Percentiles rank a stretch among this genome's conserved stretches.
These are phyloP conservation scores for Atalantia buxifolia DNA, from an alignment of 345 rosid species.

Conservation along the genomic window DNA sequence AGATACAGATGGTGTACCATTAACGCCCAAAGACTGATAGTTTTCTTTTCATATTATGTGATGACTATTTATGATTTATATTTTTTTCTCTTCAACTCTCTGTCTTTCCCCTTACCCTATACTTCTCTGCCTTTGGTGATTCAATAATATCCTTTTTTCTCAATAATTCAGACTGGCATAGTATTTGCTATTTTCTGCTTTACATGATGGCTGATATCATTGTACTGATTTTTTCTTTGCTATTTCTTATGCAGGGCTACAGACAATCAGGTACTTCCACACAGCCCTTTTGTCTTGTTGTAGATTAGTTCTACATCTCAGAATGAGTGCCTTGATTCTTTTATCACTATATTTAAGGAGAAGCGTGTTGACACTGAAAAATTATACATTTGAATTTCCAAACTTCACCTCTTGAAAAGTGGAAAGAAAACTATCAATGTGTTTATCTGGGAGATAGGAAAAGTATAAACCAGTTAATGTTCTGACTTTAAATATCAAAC, in stretches of 20 bases:
- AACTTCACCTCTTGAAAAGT: not conserved
- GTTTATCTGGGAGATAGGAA: not conserved
- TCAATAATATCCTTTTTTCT: not conserved
- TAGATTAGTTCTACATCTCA: not conserved
- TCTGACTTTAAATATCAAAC: not conserved
- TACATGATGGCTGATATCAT: not conserved
- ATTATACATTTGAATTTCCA: not conserved
- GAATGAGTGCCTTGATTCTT: not conserved
- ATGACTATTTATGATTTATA: not conserved
- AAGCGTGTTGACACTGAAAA: not conserved
- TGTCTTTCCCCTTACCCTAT: not conserved
- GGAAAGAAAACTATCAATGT: not conserved
- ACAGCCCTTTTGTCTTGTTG: not conserved
- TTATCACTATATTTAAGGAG: not conserved
- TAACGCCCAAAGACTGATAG: not conserved
- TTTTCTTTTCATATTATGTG: not conserved
- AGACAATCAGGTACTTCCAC: slow-evolving; percentile 71
- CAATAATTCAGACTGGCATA: not conserved
- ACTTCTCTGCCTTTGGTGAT: not conserved
- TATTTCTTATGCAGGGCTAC: slow-evolving; percentile 67
- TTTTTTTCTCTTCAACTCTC: not conserved
- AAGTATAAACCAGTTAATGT: no score
- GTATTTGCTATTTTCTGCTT: not conserved
- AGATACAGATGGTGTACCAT: not conserved
- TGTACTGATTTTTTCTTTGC: slow-evolving; percentile 10